phyloP scores from a whole-genome alignment of 352 stramenopile genomes.

The Phytophthora vignae region DNA sequence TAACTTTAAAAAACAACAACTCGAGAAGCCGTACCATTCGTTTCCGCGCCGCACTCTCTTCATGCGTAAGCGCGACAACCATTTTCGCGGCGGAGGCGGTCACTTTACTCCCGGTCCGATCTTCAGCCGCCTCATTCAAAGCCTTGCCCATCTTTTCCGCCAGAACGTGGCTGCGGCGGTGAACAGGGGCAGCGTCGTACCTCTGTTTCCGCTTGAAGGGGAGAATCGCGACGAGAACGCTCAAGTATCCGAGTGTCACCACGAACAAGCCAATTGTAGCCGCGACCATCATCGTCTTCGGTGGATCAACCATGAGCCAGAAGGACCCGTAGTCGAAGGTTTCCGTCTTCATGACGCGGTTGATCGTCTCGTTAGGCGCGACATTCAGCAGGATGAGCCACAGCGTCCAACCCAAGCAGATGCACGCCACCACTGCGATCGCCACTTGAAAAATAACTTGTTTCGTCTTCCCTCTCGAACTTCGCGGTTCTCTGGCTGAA shows the following conservation, averaged over 20 bases:
- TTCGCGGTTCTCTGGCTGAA: neutral
- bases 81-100: neutral
- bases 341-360: constrained; percentile 29
- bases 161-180: neutral
- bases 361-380: constrained; percentile 22
- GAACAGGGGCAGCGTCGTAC: neutral
- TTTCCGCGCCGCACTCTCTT: neutral
- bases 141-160: neutral
- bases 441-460: neutral
- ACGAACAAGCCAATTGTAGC: constrained; percentile 1
- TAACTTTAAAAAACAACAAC: too few relatives aligned
- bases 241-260: constrained; percentile 12
- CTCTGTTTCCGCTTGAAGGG: neutral
- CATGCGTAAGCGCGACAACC: neutral
- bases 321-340: constrained; percentile 34
- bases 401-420: constrained; percentile 19
- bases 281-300: neutral
- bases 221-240: constrained; percentile 9
- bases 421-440: neutral
- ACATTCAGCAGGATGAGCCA: constrained; percentile 29
- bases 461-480: neutral
- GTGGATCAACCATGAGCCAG: constrained; percentile 27
- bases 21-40: neutral
- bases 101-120: neutral
- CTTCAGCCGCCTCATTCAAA: neutral